Evolutionary conservation across 176 grass and related monocot species (phyloP), one percentile per base, ranked within the genome.

Genomic region (Neostapfia colusana): DNA sequence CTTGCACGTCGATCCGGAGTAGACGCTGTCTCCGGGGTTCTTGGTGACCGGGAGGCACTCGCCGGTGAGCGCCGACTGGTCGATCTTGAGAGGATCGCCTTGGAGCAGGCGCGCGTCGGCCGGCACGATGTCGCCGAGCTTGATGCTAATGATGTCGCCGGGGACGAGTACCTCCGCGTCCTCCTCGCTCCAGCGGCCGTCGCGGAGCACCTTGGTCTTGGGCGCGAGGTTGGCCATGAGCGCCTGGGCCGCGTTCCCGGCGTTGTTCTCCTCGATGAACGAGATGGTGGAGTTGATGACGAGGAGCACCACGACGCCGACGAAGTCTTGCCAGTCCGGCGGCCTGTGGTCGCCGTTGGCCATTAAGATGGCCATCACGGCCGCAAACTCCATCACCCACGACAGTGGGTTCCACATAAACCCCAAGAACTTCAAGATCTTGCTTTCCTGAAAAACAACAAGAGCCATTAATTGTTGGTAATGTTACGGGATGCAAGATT

Each of bases 361-460:
- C 2, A 88, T 21, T 4, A 10, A 82, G 44, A 98, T 98, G 67
- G 95, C 89, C 31, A 92, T 94, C n/a, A 90, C 10, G 10, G 95
- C 95, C 1, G 95, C 95, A 2, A 16, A 2, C 62, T 98, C 95
- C 95, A 98, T 98, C n/a, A 98, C 95, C 91, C 89, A 98, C n/a
- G 95, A 98, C 13, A 98, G 61, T 0, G 95, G 95, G 48, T 98
- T 98, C 89, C 91, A 94, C 95, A 98, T 98, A 63, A 98, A 98
- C 35, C 85, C 80, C 20, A 98, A 16, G 71, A 98, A 98, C 63
- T 98, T 98, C 3, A 90, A 57, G 13, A 98, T 3, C 77, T 90
- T 81, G 61, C 63, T 98, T 82, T 98, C 95, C 91, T 94, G 74
- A 15, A 61, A 46, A 69, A 14, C 14, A 48, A 48, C 45, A 45